Evolutionary conservation across 257 asterid species (phyloP), one percentile per base, ranked within the genome.

Genomic region (Solanum etuberosum): DNA sequence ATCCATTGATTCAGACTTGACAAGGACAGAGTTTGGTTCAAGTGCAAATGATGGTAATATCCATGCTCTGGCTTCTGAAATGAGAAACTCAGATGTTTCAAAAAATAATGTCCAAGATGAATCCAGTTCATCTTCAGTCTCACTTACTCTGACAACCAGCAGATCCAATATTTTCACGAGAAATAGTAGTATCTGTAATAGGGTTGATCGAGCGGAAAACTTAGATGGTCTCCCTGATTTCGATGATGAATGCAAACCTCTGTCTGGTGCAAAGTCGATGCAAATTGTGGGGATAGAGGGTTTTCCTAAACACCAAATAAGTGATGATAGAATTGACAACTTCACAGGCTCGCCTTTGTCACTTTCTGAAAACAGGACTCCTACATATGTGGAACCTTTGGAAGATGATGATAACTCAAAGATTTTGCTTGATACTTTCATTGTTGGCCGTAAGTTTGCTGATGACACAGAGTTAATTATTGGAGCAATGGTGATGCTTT

Each of bases 391-490:
- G 74, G 93, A 89, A 78, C 27, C 42, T 31, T 77, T 70, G 74
- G 92, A 91, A 48, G 90, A 87, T 74, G 65, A 40, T 87, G 96
- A 88, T 73, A 46, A 90, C 21, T 90, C 93, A 54, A 88, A 89
- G 87, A 86, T 91, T 73, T 37, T 89, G 80, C 91, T 97, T 85
- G 90, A 93, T 86, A 94, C 99, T 27, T 90, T 88, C 87, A 91
- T 95, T 89, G 99, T 95, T 89, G 99, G 98, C n/a, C 95, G 97
- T 86, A 97, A 91, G 91, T 94, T 90, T 92, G 94, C 92, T 88
- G 87, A 88, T 87, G 88, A 86, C 65, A 89, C 86, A 85, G 93
- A 90, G 83, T 87, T 95, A 87, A 85, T 86, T 88, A 80, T 86
- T 85, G 95, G 91, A 87, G 89, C 91, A 74, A 92, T 91, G 90